Evolutionary conservation across 2,329 filamentous ascomycete species (phyloP).

Genomic region (Alternaria ethzedia): DNA sequence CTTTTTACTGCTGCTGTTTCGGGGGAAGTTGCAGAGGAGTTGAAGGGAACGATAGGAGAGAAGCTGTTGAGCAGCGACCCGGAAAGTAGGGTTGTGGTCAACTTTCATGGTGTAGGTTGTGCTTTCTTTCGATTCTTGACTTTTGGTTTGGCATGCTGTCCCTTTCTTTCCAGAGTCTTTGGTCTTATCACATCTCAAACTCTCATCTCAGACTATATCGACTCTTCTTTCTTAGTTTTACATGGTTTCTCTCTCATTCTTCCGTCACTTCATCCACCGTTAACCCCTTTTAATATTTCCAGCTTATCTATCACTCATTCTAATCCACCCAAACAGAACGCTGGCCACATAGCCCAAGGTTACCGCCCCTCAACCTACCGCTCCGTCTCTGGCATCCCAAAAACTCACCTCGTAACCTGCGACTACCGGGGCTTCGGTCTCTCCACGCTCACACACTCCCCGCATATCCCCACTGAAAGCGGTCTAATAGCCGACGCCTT

Average conservation of each 20-base stretch:
- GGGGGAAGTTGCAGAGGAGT: conserved; percentile 53
- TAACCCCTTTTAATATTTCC: background rate
- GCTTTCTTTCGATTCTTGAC: background rate
- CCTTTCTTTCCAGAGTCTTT: background rate
- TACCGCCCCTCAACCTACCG: conserved; percentile 80
- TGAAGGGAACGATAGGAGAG: conserved; percentile 57
- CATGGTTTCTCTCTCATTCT: background rate
- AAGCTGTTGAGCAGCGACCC: conserved; percentile 58
- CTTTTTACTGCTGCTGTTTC: conserved; percentile 49
- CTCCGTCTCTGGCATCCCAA: conserved; percentile 69
- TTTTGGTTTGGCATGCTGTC: background rate
- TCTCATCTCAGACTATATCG: background rate
- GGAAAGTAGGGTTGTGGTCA: conserved; percentile 62
- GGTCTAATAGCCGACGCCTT: conserved; percentile 82
- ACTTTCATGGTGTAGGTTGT: conserved; percentile 67
- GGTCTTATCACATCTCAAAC: background rate
- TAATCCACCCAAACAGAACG: conserved; percentile 65
- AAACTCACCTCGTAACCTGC: conserved; percentile 82
- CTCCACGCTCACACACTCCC: conserved; percentile 68
- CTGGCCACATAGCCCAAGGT: conserved; percentile 81
- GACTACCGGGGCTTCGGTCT: conserved; percentile 90
- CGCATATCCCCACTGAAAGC: conserved; percentile 69
- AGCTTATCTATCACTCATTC: conserved; percentile 15
- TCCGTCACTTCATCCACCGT: background rate
- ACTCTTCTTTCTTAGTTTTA: background rate